These are phyloP conservation scores for Nicotiana obtusifolia DNA, from an alignment of 257 asterid species.

Conservation along the genomic window DNA sequence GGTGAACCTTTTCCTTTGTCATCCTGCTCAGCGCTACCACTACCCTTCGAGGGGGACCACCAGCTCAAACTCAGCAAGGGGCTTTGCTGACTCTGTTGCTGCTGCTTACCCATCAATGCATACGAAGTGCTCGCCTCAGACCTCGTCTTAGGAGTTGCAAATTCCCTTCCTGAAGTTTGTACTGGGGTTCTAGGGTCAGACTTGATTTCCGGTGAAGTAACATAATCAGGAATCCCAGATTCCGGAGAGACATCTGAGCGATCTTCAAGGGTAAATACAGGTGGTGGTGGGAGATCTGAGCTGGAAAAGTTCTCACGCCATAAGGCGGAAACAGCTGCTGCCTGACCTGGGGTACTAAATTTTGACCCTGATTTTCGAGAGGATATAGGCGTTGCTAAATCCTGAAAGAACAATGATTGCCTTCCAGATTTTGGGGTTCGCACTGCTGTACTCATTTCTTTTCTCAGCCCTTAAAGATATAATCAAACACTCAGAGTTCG, in stretches of 20 bases:
- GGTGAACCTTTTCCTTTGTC: slow-evolving; percentile 93
- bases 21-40: slow-evolving; percentile 64
- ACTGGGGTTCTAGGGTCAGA: slow-evolving; percentile 68
- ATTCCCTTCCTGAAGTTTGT: slow-evolving; percentile 43
- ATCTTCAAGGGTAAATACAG: slow-evolving; percentile 85
- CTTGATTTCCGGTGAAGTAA: slow-evolving; percentile 63
- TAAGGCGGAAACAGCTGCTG: slow-evolving; percentile 91
- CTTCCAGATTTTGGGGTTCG: slow-evolving; percentile 83
- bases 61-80: slow-evolving; percentile 53
- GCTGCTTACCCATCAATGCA: slow-evolving; percentile 49
- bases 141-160: slow-evolving; percentile 65
- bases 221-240: slow-evolving; percentile 60
- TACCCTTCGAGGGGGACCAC: slow-evolving; percentile 83
- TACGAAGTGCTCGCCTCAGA: slow-evolving; percentile 69
- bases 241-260: slow-evolving; percentile 72
- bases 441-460: slow-evolving; percentile 48
- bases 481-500: neutral
- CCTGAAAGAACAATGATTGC: slow-evolving; percentile 79
- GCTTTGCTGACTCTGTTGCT: slow-evolving; percentile 50
- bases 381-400: slow-evolving; percentile 78
- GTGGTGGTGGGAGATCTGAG: slow-evolving; percentile 98
- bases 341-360: slow-evolving; percentile 77
- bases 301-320: slow-evolving; percentile 89
- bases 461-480: neutral
- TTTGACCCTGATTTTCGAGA: slow-evolving; percentile 66